These are phyloP conservation scores for Neospora caninum DNA, from an alignment of 169 alveolate genomes.

Conservation along the genomic window DNA sequence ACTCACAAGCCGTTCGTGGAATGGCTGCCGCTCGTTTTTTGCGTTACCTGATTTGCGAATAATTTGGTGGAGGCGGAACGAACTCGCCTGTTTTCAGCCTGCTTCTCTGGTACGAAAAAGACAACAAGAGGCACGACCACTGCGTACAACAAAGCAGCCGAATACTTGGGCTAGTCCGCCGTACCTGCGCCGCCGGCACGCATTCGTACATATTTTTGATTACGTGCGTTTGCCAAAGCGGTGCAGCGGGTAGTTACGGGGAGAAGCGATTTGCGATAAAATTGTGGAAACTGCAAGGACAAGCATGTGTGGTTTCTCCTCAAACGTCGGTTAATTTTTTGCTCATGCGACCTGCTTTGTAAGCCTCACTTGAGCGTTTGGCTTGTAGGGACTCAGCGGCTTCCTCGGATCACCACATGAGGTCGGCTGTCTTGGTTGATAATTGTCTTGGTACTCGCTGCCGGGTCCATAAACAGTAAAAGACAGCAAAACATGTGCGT, in stretches of 20 bases:
- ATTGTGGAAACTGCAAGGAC: no score
- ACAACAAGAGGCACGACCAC: background rate
- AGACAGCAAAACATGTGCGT: no score
- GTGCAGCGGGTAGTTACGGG: no score
- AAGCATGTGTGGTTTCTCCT: no score
- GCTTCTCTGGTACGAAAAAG: conserved; percentile 10
- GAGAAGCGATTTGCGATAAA: no score
- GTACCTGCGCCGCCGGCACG: no score
- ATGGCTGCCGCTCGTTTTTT: background rate
- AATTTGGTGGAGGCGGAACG: background rate
- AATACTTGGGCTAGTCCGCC: background rate
- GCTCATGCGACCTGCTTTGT: background rate
- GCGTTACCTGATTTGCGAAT: background rate
- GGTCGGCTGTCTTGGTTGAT: conserved; percentile 18
- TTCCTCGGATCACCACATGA: conserved; percentile 17
- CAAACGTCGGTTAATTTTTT: no score
- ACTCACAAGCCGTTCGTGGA: no score
- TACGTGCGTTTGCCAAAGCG: no score
- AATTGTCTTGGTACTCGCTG: conserved; percentile 31
- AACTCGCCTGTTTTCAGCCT: conserved; percentile 25
- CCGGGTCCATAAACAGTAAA: no score
- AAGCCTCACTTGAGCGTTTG: conserved; percentile 1
- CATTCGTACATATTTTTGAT: no score
- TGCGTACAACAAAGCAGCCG: background rate
- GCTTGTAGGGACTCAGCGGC: conserved; percentile 18